phyloP scores from a whole-genome alignment of 2,329 filamentous ascomycete species.

The Claviceps citrina region DNA sequence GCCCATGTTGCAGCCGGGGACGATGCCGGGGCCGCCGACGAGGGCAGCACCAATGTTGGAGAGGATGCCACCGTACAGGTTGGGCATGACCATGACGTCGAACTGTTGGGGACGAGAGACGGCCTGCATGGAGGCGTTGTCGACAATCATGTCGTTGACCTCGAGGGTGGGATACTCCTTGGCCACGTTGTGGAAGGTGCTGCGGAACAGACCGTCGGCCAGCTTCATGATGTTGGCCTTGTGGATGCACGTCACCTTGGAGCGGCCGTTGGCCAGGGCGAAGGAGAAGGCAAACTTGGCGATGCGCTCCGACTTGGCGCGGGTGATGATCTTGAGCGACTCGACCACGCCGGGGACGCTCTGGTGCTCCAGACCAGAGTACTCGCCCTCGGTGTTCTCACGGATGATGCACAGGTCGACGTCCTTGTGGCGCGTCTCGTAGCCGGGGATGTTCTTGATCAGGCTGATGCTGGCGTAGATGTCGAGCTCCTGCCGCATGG shows the following conservation, averaged over 20 bases:
- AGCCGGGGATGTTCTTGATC: conserved; percentile 99
- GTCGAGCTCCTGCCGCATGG: conserved; percentile 95
- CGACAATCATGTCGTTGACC: conserved; percentile 99
- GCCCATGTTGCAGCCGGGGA: conserved; percentile 99
- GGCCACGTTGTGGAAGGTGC: conserved; percentile 83
- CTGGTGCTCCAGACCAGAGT: conserved; percentile 97
- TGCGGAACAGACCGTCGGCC: conserved; percentile 95
- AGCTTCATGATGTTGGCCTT: conserved; percentile 99
- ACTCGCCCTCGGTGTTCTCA: conserved; percentile 99
- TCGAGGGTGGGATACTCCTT: conserved; percentile 93
- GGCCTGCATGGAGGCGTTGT: conserved; percentile 99
- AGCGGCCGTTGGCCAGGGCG: conserved; percentile 93
- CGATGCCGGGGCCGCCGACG: conserved; percentile 90
- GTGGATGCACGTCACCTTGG: conserved; percentile 99
- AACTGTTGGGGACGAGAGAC: conserved; percentile 95
- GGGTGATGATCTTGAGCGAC: conserved; percentile 99
- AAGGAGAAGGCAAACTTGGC: conserved; percentile 98
- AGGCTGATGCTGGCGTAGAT: conserved; percentile 97
- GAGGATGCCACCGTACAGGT: conserved; percentile 95
- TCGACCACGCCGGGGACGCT: conserved; percentile 92
- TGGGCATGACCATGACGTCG: conserved; percentile 99
- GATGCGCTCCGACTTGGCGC: conserved; percentile 97
- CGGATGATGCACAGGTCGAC: conserved; percentile 99
- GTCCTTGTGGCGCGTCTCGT: conserved; percentile 91
- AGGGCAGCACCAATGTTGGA: conserved; percentile 98